Evolutionary conservation across 345 rosid genomes (phyloP), one percentile per base, ranked within the genome.

Genomic region (Jatropha curcas): DNA sequence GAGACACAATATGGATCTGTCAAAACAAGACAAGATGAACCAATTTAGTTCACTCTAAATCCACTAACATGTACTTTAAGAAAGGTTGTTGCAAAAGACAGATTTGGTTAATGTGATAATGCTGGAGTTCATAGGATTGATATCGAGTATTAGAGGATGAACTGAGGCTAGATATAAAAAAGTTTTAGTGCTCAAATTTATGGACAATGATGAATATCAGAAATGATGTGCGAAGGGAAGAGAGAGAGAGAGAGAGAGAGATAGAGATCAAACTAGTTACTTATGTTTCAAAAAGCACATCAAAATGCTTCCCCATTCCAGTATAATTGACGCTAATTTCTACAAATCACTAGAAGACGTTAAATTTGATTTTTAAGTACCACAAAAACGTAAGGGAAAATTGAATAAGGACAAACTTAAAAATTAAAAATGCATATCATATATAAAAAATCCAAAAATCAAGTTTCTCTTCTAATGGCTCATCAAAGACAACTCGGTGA

Each of bases 11-110:
- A 5, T 12, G 7, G 33, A 20, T 31, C 11, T 5, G 6, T 60
- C 41, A 60, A 60, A 11, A 9, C 22, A 60, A 60, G 7, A 60
- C n/a, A 8, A 16, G 20, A n/a, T 60, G 37, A 30, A 43, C 16
- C 67, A 62, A 37, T 35, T n/a, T 62, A 39, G 48, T 37, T 62
- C 48, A 62, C 48, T n/a, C 17, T 62, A 39, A 35, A 62, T 11
- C 1, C 66, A 62, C 43, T 39, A 20, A 33, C 8, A 62, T 3
- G 22, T 28, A 22, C 45, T 2, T 14, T 39, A 8, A 0, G 19
- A 12, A 35, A 62, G 48, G 37, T 35, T 39, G 24, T 51, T 4
- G 50, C 37, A 39, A n/a, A n/a, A 62, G 43, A 37, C 22, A 17
- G 50, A 62, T 35, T 60, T 62, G 30, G 65, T 33, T 11, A 4